Base-by-base conservation (phyloP, 2,329 filamentous ascomycete species). In the Aspergillus felis region DNA sequence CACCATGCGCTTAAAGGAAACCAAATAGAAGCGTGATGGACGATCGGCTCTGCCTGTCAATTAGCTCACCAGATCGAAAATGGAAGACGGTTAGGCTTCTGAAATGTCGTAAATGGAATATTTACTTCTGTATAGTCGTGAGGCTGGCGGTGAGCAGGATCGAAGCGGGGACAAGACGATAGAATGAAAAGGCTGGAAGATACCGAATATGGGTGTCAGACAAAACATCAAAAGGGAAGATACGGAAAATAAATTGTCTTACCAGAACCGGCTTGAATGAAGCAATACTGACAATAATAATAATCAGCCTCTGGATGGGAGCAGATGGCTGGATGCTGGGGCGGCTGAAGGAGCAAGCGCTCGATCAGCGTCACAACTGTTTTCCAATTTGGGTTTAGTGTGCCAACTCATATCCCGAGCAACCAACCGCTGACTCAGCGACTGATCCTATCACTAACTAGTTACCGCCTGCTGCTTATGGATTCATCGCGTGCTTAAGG, bases 361-460 rank as follows among this genome's bases (percentile, higher is more conserved):
- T 32, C 35, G 35, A 35, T 44, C 50, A 35, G 50, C 66, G 55
- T 57, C 61, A 70, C 72, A 76, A 77, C 73, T 70, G 66, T 74
- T 69, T 75, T 58, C 75, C 68, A 54, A 64, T 71, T 75, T 10
- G n/a, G 69, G 74, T 65, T 72, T 76, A 76, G 74, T 62, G 69
- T 56, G 55, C 61, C 66, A 71, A 57, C 73, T 53, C 71, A 76
- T 75, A 72, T 66, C 74, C 73, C 55, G 66, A 72, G 69, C 74
- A 76, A 76, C 74, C 61, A 64, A 28, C 42, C 50, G 64, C 61
- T 70, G 65, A 71, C 64, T 68, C 62, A 71, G 46, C 42, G 9
- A 8, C 4, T 50, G 22, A 2, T 4, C 9, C 8, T 38, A 38
- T 14, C n/a, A n/a, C n/a, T n/a, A n/a, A n/a, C n/a, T n/a, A n/a